Percentiles rank a stretch among this genome's conserved stretches.
Conservation (phyloP, 129 eudicot genomes). For the Centrapalus pauciflorus region DNA sequence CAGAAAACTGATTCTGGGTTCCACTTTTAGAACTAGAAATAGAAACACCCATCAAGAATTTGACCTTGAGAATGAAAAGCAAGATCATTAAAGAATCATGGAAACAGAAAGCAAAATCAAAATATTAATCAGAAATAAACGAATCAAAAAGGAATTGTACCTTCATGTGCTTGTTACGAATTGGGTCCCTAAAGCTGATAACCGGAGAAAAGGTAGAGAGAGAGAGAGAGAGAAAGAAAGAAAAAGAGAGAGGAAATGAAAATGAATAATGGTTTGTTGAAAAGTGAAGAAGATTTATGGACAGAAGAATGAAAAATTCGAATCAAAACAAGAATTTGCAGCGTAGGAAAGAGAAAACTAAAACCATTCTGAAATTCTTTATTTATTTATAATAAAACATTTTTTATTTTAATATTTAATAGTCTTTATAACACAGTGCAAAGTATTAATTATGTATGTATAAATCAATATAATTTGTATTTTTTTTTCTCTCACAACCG, state of each 20-base stretch:
- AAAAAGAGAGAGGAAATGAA: conserved; percentile 16
- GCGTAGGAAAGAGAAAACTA: conserved; percentile 49
- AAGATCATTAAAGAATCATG: conserved; percentile 4
- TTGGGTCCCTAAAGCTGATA: conserved; percentile 9
- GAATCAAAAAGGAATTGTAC: conserved; percentile 32
- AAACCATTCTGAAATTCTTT: background rate
- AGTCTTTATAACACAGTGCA: too few species aligned
- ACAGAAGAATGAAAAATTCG: conserved; percentile 26
- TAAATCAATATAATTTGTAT: too few species aligned
- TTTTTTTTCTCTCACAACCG: too few species aligned
- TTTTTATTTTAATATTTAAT: too few species aligned
- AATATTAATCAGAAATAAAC: background rate
- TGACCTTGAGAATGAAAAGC: background rate
- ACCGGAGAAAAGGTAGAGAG: conserved; percentile 13
- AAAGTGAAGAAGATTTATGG: conserved; percentile 32
- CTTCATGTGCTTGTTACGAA: conserved; percentile 40
- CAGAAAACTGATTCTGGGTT: background rate
- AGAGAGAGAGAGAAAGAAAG: conserved; percentile 8
- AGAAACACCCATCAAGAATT: background rate
- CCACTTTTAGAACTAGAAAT: background rate
- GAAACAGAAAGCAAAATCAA: background rate
- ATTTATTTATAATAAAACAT: too few species aligned
- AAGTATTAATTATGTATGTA: too few species aligned
- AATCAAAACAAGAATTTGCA: conserved; percentile 43
- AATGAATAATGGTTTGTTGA: conserved; percentile 32